Evolutionary conservation across 768 basidiomycete species (phyloP).

Genomic region (Macrolepiota albuminosa): DNA sequence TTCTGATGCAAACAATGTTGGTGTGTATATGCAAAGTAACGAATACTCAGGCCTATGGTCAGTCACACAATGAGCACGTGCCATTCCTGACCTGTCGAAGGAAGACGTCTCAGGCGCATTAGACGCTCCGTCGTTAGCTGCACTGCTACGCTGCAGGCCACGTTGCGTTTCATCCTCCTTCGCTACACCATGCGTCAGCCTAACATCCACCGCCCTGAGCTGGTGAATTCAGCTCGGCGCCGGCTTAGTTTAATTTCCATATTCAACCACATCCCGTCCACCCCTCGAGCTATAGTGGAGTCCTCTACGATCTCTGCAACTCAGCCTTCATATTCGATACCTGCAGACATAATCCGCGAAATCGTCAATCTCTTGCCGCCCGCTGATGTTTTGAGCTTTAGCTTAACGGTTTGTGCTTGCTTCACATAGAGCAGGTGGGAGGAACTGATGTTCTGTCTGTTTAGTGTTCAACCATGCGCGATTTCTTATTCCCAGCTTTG

Average conservation of each 20-base stretch:
- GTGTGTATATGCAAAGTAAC: neutral
- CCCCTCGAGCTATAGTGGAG: conserved; percentile 20
- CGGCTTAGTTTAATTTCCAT: conserved; percentile 29
- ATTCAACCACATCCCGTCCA: conserved; percentile 27
- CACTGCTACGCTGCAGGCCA: neutral
- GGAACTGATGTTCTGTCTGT: conserved; percentile 1
- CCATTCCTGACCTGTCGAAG: neutral
- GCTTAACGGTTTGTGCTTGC: conserved; percentile 30
- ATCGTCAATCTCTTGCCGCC: conserved; percentile 31
- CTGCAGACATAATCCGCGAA: conserved; percentile 34
- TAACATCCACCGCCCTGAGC: conserved; percentile 1
- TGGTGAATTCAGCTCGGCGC: conserved; percentile 11
- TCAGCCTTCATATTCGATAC: conserved; percentile 25
- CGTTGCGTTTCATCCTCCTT: neutral
- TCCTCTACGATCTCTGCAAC: conserved; percentile 21
- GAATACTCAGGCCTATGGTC: neutral
- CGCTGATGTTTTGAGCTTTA: conserved; percentile 37
- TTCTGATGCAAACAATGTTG: neutral
- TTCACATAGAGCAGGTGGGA: neutral
- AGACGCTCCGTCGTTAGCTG: neutral
- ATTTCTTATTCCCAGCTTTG: conserved; percentile 32
- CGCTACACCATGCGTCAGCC: neutral
- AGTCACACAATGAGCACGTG: neutral
- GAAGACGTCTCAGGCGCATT: neutral
- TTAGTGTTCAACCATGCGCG: conserved; percentile 27